Evolutionary conservation across 2,329 filamentous ascomycete species (phyloP).

Genomic region (Pseudogymnoascus pannorum): DNA sequence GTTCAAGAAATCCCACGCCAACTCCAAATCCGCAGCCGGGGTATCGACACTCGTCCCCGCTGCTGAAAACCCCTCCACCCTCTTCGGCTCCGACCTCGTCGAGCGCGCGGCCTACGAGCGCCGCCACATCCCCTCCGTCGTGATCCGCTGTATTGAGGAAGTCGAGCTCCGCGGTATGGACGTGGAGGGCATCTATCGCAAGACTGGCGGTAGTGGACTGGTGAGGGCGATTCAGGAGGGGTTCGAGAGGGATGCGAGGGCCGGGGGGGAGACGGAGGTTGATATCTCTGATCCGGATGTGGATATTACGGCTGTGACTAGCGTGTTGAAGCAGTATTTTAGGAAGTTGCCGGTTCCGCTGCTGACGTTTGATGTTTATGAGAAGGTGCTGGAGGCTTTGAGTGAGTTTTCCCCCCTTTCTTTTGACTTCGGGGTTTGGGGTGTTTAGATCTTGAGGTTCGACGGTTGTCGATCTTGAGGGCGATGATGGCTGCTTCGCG

Average conservation of each 20-base stretch:
- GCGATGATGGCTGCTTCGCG: too few species aligned
- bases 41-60: slow-evolving; percentile 15
- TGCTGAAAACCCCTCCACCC: slow-evolving; percentile 47
- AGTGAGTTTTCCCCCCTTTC: slow-evolving; percentile 46
- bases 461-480: neutral
- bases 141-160: slow-evolving; percentile 91
- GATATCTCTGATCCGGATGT: slow-evolving; percentile 91
- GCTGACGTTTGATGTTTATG: slow-evolving; percentile 88
- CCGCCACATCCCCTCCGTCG: slow-evolving; percentile 80
- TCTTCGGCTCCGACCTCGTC: slow-evolving; percentile 86
- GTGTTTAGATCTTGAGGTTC: neutral
- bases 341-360: slow-evolving; percentile 83
- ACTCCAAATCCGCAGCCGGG: slow-evolving; percentile 38
- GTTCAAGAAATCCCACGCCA: slow-evolving; percentile 48
- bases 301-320: slow-evolving; percentile 94
- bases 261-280: slow-evolving; percentile 41
- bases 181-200: slow-evolving; percentile 93
- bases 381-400: slow-evolving; percentile 74
- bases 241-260: slow-evolving; percentile 62
- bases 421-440: too few species aligned
- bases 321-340: slow-evolving; percentile 95
- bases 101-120: slow-evolving; percentile 84
- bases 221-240: slow-evolving; percentile 86
- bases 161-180: slow-evolving; percentile 96
- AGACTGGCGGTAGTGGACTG: slow-evolving; percentile 87